phyloP scores from a whole-genome alignment of 495 filamentous ascomycete genomes.

The Penicillium egyptiacum region DNA sequence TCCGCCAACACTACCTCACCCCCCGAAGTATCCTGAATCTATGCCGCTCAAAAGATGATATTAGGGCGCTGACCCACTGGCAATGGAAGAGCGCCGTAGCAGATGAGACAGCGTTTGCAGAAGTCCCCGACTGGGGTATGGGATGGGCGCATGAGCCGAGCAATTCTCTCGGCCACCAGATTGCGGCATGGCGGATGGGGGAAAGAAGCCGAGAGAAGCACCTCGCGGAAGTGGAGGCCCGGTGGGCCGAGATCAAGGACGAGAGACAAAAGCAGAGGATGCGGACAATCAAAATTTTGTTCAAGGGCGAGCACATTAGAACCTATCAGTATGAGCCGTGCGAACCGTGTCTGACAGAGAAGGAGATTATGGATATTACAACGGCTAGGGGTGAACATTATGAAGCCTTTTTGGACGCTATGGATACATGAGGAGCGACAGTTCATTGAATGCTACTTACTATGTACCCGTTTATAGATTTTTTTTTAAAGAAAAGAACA shows the following conservation, averaged over 20 bases:
- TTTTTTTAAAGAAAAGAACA: neutral
- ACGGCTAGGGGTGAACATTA: neutral
- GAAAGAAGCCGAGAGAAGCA: neutral
- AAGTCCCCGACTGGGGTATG: neutral
- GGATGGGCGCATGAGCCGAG: constrained; percentile 5
- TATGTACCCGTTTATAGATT: neutral
- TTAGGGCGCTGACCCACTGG: constrained; percentile 31
- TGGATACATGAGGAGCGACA: neutral
- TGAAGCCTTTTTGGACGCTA: neutral
- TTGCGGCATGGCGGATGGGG: neutral
- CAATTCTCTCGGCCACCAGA: constrained; percentile 4
- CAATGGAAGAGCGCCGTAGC: constrained; percentile 20
- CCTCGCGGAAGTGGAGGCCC: neutral
- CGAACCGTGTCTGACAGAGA: neutral
- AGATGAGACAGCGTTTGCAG: neutral
- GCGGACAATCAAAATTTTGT: neutral
- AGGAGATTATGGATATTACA: neutral
- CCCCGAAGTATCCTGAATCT: constrained; percentile 25
- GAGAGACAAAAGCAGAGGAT: neutral
- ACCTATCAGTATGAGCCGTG: neutral
- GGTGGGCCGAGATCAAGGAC: neutral
- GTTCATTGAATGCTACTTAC: neutral
- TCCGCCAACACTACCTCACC: constrained; percentile 35
- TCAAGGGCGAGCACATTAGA: neutral
- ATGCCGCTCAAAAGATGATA: constrained; percentile 32